Evolutionary conservation across 176 grass and related monocot species (phyloP).

Genomic region (Bothriochloa decipiens): DNA sequence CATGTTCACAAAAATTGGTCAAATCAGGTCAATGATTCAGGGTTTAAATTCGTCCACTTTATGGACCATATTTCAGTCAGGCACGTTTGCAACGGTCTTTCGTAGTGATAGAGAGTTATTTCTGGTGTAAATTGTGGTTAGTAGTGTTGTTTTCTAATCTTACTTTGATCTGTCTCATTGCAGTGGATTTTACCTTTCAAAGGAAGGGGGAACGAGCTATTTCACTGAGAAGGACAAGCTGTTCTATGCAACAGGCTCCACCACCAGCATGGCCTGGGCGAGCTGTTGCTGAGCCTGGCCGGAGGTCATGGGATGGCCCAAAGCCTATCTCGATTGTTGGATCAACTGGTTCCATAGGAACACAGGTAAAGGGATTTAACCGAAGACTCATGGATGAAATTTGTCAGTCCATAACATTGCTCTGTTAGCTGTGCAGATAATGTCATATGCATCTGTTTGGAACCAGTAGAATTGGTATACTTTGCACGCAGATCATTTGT

Average conservation of each 20-base stretch:
- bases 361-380: slow-evolving; percentile 63
- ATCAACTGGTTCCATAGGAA: slow-evolving; percentile 95
- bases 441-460: slow-evolving; percentile 14
- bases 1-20: background rate
- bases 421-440: slow-evolving; percentile 9
- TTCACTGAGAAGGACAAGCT: slow-evolving; percentile 54
- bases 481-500: background rate
- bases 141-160: background rate
- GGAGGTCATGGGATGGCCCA: slow-evolving; percentile 71
- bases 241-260: slow-evolving; percentile 66
- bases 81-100: background rate
- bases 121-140: background rate
- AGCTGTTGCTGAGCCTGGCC: slow-evolving; percentile 62
- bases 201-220: slow-evolving; percentile 58
- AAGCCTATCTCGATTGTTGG: slow-evolving; percentile 96
- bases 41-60: slow-evolving; percentile 8
- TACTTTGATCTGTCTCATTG: slow-evolving; percentile 29
- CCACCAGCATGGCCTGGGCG: slow-evolving; percentile 91
- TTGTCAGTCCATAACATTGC: background rate
- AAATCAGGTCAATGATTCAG: slow-evolving; percentile 4
- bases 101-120: background rate
- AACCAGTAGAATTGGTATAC: background rate
- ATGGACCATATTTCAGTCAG: slow-evolving; percentile 30
- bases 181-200: slow-evolving; percentile 63
- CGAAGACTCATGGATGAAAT: slow-evolving; percentile 8